Conservation (phyloP, 192 early-diverging fungal genomes). For the Backusella psychrophila region DNA sequence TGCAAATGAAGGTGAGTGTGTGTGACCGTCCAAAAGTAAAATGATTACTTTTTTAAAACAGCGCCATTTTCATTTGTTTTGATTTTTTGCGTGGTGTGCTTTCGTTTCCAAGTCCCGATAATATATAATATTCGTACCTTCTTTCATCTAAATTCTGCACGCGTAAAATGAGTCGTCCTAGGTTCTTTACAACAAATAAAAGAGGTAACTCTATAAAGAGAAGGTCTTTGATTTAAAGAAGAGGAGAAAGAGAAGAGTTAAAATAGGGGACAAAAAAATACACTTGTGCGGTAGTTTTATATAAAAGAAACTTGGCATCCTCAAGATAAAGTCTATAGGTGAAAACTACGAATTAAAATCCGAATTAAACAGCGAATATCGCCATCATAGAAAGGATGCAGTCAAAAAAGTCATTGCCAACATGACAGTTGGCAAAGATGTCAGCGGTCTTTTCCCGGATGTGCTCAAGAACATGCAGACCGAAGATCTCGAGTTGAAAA, state of each 20-base stretch:
- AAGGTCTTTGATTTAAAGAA: neutral
- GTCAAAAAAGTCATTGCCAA: constrained; percentile 99
- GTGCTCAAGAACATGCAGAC: constrained; percentile 99
- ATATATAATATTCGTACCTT: neutral
- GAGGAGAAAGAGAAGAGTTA: neutral
- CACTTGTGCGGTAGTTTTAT: neutral
- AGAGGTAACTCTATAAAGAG: constrained; percentile 52
- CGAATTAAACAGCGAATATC: constrained; percentile 97
- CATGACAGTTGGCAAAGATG: constrained; percentile 99
- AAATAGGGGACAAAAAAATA: neutral
- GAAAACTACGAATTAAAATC: constrained; percentile 98
- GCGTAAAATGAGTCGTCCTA: constrained; percentile 43
- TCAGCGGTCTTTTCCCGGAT: constrained; percentile 91
- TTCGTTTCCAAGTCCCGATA: constrained; percentile 1
- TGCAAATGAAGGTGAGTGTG: neutral
- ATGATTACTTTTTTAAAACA: neutral
- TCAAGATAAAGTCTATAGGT: constrained; percentile 49
- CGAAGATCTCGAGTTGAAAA: constrained; percentile 96
- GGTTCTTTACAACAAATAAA: constrained; percentile 74
- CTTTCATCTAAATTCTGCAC: neutral
- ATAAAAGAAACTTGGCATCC: neutral
- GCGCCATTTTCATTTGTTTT: neutral
- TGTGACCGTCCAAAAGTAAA: neutral
- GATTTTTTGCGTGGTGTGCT: neutral
- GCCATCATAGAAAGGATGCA: constrained; percentile 92